These are phyloP conservation scores for Chalaropsis thielavioides DNA, from an alignment of 2,329 filamentous ascomycete species.

Conservation along the genomic window DNA sequence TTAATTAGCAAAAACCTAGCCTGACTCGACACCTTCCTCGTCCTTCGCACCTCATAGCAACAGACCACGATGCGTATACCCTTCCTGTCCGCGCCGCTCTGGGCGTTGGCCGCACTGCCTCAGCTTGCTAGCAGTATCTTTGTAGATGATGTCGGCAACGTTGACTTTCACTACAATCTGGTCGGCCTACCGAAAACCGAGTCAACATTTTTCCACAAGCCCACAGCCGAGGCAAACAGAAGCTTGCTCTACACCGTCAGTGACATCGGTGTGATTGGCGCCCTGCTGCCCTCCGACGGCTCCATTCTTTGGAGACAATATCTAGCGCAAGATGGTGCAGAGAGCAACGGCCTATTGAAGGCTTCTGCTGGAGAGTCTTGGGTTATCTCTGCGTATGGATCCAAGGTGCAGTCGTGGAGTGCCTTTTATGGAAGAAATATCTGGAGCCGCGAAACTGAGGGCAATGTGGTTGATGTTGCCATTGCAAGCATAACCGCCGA, in stretches of 20 bases:
- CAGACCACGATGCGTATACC: conserved; percentile 7
- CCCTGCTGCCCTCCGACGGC: conserved; percentile 78
- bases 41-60: background rate
- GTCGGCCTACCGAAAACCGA: conserved; percentile 68
- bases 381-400: conserved; percentile 58
- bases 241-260: conserved; percentile 85
- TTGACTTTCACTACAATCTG: conserved; percentile 87
- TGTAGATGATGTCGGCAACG: conserved; percentile 75
- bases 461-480: conserved; percentile 54
- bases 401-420: conserved; percentile 65
- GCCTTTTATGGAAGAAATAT: conserved; percentile 63
- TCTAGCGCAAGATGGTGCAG: conserved; percentile 38
- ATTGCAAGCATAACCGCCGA: conserved; percentile 56
- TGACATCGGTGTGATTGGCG: conserved; percentile 68
- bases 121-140: conserved; percentile 48
- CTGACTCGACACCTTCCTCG: background rate
- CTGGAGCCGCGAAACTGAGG: conserved; percentile 54
- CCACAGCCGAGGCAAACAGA: conserved; percentile 65
- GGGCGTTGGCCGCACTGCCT: conserved; percentile 30
- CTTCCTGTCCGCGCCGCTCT: conserved; percentile 18
- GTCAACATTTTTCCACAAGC: conserved; percentile 90
- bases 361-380: conserved; percentile 68
- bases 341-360: conserved; percentile 42
- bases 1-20: background rate
- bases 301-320: conserved; percentile 75